Base-by-base conservation (phyloP, 768 basidiomycete genomes). In the Saitozyma podzolica region DNA sequence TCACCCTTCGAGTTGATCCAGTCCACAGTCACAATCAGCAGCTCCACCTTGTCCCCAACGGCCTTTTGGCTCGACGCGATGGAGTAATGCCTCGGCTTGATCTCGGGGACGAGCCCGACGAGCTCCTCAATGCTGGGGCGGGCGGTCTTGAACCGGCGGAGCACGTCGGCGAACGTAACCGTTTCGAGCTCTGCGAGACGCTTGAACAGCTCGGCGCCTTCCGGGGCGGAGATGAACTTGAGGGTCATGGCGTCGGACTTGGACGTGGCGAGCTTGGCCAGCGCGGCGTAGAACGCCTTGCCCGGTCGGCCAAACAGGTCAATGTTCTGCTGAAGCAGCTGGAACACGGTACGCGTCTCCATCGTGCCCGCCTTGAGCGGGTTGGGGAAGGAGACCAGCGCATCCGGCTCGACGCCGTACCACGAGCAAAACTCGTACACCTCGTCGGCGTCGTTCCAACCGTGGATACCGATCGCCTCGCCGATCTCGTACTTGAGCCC, bases 11-110 rank as follows among this genome's bases (percentile, higher is more conserved):
- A 88, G 16, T 89, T 87, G 48, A 84, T 75, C 96, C 96, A 99
- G 64, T 97, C 93, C 41, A 98, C 94, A 1, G 92, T 94, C 42
- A 99, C 96, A 64, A 99, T 89, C 61, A 99, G 82, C 39, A 99
- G 82, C 79, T 99, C 95, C 8, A 99, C 93, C 60, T 90, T 86
- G 76, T 98, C 85, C 6, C 96, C 96, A 14, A 98, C 94, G 59
- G 90, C 93, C 73, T 89, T 90, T 80, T 98, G 95, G 41, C 92
- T 86, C 68, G 90, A 92, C 19, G 96, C 95, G 74, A 99, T 99
- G 79, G 92, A 95, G 80, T 99, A 99, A 80, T 98, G 96, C 65
- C 96, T 85, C 4, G 95, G 94, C 80, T 96, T 93, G 82, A 92
- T 97, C 77, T 96, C 92, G 0, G 92, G 94, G 50, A 97, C 83